These are phyloP conservation scores for Evernia prunastri DNA, from an alignment of 495 filamentous ascomycete genomes.

Conservation along the genomic window DNA sequence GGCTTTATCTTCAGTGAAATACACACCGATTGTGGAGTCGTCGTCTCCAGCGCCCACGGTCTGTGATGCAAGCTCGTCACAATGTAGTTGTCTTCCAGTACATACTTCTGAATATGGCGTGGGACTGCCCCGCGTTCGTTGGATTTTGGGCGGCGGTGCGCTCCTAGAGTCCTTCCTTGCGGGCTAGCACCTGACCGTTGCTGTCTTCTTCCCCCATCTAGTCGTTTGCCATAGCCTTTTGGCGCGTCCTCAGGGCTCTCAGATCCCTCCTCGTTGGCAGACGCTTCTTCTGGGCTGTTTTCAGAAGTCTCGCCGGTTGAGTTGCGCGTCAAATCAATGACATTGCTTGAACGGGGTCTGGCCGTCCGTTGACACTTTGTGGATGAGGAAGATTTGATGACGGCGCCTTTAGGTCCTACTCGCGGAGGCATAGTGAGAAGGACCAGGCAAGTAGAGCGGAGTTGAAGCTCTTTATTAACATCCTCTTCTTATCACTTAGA, in stretches of 20 bases:
- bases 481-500: no score
- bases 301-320: neutral
- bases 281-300: no score
- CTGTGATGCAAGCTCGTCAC: neutral
- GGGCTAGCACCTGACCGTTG: no score
- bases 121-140: neutral
- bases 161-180: no score
- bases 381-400: neutral
- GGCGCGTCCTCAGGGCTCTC: no score
- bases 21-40: neutral
- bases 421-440: neutral
- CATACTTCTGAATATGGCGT: neutral
- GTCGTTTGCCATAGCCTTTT: no score
- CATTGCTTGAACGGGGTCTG: neutral
- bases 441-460: no score
- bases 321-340: neutral
- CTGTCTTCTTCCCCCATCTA: no score
- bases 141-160: neutral
- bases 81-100: neutral
- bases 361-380: neutral
- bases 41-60: neutral
- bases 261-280: no score
- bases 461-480: no score
- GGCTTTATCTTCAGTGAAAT: neutral
- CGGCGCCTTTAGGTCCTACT: neutral